Base-by-base conservation (phyloP, 768 basidiomycete genomes). In the Porphyrellus cyaneotinctus region DNA sequence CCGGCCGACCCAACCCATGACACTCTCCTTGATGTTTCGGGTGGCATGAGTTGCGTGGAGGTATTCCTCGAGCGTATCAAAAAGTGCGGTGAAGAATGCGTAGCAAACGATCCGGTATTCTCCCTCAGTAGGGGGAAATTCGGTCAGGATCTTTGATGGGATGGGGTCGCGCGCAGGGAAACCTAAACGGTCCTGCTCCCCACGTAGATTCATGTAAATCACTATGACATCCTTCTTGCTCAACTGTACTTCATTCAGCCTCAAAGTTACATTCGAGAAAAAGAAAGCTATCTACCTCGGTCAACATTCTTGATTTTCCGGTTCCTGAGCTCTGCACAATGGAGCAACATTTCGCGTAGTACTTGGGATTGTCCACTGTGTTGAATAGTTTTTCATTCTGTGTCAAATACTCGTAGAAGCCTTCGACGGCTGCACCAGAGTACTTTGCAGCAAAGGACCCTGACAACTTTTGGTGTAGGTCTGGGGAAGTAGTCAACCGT, bases 331-430 rank as follows among this genome's bases (percentile, higher is more conserved):
- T 61, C 11, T 61, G 59, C n/a, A 30, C 58, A 39, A 50, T 15
- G 10, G 52, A 47, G 22, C 49, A 50, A 14, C 42, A 20, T 17
- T 31, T 59, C 35, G 59, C 53, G 8, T 52, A 58, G 22, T 58
- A 45, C 23, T 6, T 5, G 1, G 33, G 41, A 12, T 11, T 4
- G 2, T 14, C 3, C 15, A 6, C 14, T 0, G 13, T 38, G 18
- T 32, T 32, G 43, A 60, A 60, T 8, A 52, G 17, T 3, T 31
- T 35, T 26, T 62, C 49, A 36, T 59, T 54, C 11, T 17, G 38
- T n/a, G 36, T 38, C 24, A 64, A 41, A 39, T 61, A 64, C 30
- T 64, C 54, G 26, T 54, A 57, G 33, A 64, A 59, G 6, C 63
- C 52, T 13, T 59, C 54, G 8, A 47, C 47, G 8, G 58, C 56